A percentile compares a stretch with the other conserved stretches of the same genome.
Conservation (phyloP, 2,329 filamentous ascomycete species). For the Neopestalotiopsis sp. region DNA sequence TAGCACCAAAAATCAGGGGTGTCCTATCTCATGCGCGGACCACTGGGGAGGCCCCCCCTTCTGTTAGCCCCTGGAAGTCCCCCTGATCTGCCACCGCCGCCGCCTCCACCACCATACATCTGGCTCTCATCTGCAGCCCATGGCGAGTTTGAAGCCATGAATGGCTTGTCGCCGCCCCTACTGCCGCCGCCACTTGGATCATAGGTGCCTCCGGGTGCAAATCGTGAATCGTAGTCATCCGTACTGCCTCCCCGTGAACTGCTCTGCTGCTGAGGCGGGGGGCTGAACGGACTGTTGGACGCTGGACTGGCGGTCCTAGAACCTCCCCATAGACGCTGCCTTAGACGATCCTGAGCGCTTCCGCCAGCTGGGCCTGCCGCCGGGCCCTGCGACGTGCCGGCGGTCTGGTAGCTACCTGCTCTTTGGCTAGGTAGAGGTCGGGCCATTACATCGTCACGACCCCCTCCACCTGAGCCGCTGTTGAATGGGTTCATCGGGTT, state of each 20-base stretch:
- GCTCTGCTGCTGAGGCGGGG: conserved; percentile 40
- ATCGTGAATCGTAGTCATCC: conserved; percentile 51
- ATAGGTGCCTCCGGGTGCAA: conserved; percentile 51
- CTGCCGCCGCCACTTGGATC: conserved; percentile 39
- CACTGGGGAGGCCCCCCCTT: conserved; percentile 44
- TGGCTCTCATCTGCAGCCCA: conserved; percentile 51
- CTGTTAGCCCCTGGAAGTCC: conserved; percentile 43
- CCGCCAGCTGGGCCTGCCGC: conserved; percentile 51
- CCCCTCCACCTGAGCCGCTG: conserved; percentile 36
- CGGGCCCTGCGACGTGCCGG: conserved; percentile 38
- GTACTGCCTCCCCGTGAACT: conserved; percentile 36
- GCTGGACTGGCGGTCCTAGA: conserved; percentile 63
- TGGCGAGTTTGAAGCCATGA: conserved; percentile 52
- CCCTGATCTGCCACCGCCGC: conserved; percentile 41
- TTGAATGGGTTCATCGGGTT: conserved; percentile 43
- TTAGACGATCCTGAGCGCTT: conserved; percentile 81
- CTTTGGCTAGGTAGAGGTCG: conserved; percentile 75
- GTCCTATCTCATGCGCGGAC: conserved; percentile 46
- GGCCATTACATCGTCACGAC: conserved; percentile 47
- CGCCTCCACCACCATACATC: conserved; percentile 42
- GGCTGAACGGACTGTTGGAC: conserved; percentile 52
- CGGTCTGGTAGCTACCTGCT: conserved; percentile 74
- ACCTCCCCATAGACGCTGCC: conserved; percentile 78
- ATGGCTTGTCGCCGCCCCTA: conserved; percentile 44
- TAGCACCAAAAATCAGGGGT: neutral